Conservation (phyloP, 441 rosid species). For the Aquilaria agallochum region DNA sequence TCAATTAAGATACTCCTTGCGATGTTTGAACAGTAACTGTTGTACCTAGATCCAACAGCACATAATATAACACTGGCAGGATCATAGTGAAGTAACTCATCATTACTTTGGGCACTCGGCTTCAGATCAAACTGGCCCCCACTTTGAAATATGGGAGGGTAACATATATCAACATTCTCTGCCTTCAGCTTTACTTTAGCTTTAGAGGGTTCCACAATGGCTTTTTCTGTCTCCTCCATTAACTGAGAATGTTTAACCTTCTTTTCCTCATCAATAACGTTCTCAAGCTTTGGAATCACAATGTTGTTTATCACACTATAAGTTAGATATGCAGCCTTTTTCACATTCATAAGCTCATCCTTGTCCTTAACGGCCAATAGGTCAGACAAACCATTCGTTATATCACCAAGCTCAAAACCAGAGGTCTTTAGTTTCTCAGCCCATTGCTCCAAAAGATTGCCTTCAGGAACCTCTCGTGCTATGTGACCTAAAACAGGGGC, state of each 20-base stretch:
- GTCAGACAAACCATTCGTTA: conserved; percentile 54
- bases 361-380: conserved; percentile 53
- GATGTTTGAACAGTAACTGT: conserved; percentile 64
- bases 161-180: conserved; percentile 70
- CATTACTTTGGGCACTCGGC: conserved; percentile 63
- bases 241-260: conserved; percentile 48
- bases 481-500: conserved; percentile 41
- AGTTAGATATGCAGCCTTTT: conserved; percentile 54
- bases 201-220: conserved; percentile 64
- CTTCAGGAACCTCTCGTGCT: conserved; percentile 56
- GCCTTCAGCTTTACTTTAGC: conserved; percentile 74
- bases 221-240: conserved; percentile 67
- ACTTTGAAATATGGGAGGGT: conserved; percentile 72
- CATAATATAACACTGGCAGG: conserved; percentile 61
- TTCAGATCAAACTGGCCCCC: conserved; percentile 66
- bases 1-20: conserved; percentile 60
- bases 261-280: conserved; percentile 66
- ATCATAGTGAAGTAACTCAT: conserved; percentile 54
- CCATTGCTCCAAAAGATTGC: conserved; percentile 61
- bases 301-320: conserved; percentile 46
- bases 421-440: conserved; percentile 36
- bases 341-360: conserved; percentile 43
- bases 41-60: conserved; percentile 61
- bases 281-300: conserved; percentile 60
- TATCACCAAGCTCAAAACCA: conserved; percentile 38